Conservation (phyloP, 495 filamentous ascomycete genomes). For the Podospora comata region DNA sequence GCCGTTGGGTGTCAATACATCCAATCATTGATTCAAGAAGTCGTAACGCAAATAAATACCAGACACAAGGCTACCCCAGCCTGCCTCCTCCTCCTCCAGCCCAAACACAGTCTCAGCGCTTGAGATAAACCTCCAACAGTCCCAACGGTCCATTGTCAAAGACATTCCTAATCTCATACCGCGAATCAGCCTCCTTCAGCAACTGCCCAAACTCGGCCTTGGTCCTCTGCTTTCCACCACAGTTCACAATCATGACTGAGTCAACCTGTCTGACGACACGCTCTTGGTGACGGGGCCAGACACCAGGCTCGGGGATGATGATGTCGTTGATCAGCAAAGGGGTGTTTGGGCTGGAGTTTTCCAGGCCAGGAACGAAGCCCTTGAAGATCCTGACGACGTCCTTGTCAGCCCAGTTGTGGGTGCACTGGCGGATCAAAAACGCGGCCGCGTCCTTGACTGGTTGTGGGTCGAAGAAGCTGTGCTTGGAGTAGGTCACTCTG, state of each 20-base stretch:
- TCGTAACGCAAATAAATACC: too few species aligned
- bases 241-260: not conserved
- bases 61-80: too few species aligned
- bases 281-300: not conserved
- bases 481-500: not conserved
- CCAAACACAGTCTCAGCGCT: not conserved
- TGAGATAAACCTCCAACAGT: constrained; percentile 2
- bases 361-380: not conserved
- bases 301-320: not conserved
- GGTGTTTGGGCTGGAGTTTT: not conserved
- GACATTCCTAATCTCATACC: constrained; percentile 7
- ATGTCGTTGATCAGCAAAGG: constrained; percentile 6
- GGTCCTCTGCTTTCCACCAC: constrained; percentile 1
- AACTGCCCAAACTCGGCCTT: constrained; percentile 4
- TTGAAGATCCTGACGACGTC: constrained; percentile 3
- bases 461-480: constrained; percentile 3
- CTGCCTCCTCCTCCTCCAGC: too few species aligned
- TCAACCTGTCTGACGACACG: constrained; percentile 2
- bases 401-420: not conserved
- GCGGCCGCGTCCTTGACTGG: not conserved
- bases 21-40: too few species aligned
- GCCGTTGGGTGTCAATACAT: too few species aligned
- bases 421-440: not conserved
- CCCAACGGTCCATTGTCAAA: not conserved
- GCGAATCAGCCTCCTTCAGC: constrained; percentile 1